These are phyloP conservation scores for Chlamydomonas sp. DNA, from an alignment of 139 green algal species.

Conservation along the genomic window DNA sequence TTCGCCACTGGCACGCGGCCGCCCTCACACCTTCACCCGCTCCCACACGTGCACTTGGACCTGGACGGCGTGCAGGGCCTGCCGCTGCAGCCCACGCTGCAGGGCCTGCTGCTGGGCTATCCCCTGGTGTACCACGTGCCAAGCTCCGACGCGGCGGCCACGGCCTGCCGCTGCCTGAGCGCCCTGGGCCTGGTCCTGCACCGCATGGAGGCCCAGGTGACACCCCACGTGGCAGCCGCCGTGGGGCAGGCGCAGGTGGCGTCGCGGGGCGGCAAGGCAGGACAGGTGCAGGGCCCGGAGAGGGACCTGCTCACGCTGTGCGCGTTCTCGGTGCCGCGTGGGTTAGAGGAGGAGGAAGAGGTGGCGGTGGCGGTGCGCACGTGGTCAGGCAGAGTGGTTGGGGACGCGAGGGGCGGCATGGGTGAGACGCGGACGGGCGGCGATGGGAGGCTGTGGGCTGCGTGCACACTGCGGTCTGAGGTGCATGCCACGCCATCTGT, in stretches of 20 bases:
- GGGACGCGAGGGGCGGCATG: background rate
- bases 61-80: slow-evolving; percentile 28
- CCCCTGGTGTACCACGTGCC: slow-evolving; percentile 66
- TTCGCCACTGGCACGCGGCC: background rate
- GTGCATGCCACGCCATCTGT: background rate
- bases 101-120: slow-evolving; percentile 77
- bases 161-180: slow-evolving; percentile 30
- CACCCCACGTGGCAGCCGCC: background rate
- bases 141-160: slow-evolving; percentile 26
- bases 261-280: background rate
- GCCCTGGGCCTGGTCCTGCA: slow-evolving; percentile 1
- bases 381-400: background rate
- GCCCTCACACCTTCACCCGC: background rate
- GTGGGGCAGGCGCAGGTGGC: background rate
- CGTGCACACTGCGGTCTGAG: background rate
- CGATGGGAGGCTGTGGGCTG: background rate
- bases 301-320: slow-evolving; percentile 7
- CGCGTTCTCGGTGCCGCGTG: slow-evolving; percentile 5
- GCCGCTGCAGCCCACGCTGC: slow-evolving; percentile 69
- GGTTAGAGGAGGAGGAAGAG: background rate
- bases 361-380: slow-evolving; percentile 6
- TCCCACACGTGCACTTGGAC: slow-evolving; percentile 4
- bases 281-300: background rate
- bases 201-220: background rate
- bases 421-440: background rate